Evolutionary conservation across 345 rosid species (phyloP), one percentile per base, ranked within the genome.

Genomic region (Murraya paniculata): DNA sequence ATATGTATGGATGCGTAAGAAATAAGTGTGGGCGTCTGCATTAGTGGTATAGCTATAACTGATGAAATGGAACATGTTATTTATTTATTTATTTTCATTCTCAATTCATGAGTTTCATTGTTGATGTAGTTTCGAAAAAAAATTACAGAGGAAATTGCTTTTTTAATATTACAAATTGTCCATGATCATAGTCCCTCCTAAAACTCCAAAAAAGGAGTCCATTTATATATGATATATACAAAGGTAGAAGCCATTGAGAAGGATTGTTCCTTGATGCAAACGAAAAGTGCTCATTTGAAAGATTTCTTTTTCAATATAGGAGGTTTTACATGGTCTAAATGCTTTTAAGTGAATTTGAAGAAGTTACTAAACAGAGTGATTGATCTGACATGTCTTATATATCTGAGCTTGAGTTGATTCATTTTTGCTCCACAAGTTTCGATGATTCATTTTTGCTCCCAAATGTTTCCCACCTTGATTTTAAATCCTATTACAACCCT

Each of bases 1-100:
- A 74, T 74, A n/a, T 60, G 6, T 38, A 59, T 74, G 25, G 31
- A 24, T 59, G 24, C 59, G 57, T 35, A 58, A 38, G 67, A 38
- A 74, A 74, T 74, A 58, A 59, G 77, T 74, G 57, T 36, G 7
- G 68, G 58, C 24, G 68, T 74, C 27, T 72, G 45, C 27, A 72
- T 72, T 72, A 53, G 64, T 30, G 45, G 45, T 28, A 56, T 50
- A 38, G 38, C 21, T 31, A 13, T 72, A 39, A 55, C 39, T 53
- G 39, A 64, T 53, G 60, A 72, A 72, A 28, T 56, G 64, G 62
- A 72, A 27, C 58, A 38, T 27, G 30, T 38, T 68, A n/a, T n/a
- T n/a, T n/a, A n/a, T n/a, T n/a, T n/a, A n/a, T n/a, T n/a, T n/a
- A n/a, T n/a, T 68, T 25, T 68, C 33, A 68, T 28, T 72, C 75